Percentiles rank a stretch among this genome's conserved stretches.
phyloP scores from a whole-genome alignment of 495 filamentous ascomycete genomes.

The Recurvomyces mirabilis region DNA sequence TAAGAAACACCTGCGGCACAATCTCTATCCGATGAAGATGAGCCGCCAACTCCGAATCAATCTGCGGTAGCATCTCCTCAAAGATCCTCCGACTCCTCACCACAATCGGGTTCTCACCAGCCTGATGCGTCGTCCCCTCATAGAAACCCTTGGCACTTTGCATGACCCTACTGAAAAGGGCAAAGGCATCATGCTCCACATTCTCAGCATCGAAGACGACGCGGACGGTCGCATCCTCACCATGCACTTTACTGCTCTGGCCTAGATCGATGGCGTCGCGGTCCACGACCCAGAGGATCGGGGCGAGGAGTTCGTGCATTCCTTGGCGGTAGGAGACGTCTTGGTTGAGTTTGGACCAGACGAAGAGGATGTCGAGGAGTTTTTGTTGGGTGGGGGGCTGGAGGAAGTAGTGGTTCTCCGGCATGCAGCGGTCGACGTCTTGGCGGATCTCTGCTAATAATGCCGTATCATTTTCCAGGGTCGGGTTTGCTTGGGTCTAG shows the following conservation, averaged over 20 bases:
- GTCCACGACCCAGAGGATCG: conserved; percentile 78
- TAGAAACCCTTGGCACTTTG: conserved; percentile 77
- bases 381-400: conserved; percentile 65
- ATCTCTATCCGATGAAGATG: conserved; percentile 80
- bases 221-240: conserved; percentile 16
- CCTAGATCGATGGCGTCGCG: conserved; percentile 58
- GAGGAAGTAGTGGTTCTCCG: conserved; percentile 84
- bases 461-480: conserved; percentile 71
- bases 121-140: conserved; percentile 42
- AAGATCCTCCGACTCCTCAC: conserved; percentile 76
- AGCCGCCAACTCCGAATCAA: conserved; percentile 70
- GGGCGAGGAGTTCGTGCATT: conserved; percentile 92
- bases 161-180: conserved; percentile 78
- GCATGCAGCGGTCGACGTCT: conserved; percentile 86
- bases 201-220: conserved; percentile 56
- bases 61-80: conserved; percentile 59
- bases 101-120: conserved; percentile 66
- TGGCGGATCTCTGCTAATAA: conserved; percentile 85
- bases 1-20: conserved; percentile 91
- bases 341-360: conserved; percentile 88
- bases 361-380: conserved; percentile 71
- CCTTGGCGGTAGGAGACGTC: conserved; percentile 87
- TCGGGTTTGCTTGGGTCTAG: too few species aligned
- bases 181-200: conserved; percentile 85
- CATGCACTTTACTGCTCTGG: conserved; percentile 12